Base-by-base conservation (phyloP, 768 basidiomycete species). In the Filobasidium floriforme region DNA sequence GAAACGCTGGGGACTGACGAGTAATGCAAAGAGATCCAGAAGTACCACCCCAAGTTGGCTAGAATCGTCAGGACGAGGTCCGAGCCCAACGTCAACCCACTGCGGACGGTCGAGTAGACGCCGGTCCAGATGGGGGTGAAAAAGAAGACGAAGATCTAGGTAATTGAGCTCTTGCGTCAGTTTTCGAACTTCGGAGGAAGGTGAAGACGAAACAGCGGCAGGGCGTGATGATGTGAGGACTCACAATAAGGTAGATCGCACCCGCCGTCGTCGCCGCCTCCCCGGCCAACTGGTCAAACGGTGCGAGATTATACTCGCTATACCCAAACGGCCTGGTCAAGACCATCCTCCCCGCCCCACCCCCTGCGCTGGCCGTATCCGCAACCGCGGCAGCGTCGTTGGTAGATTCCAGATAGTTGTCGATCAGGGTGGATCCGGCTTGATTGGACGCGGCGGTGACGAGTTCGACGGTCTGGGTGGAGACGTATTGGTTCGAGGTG, bases 61-160 rank as follows among this genome's bases (percentile, higher is more conserved):
- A 71, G 59, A 19, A 75, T 32, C 54, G 75, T 74, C 37, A 77
- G 41, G 12, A 72, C 19, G 22, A 76, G 43, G 49, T 76, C 71
- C 22, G 71, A 72, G 1, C 62, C 57, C 2, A 73, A 41, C 2
- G 69, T 69, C 12, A 77, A 61, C 29, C 72, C 69, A 14, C 71
- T 64, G 41, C 71, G 67, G 22, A 77, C 68, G 6, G 71, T 52
- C 5, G 24, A 24, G 54, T 57, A 57, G 12, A 57, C 54, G 15
- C 54, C 18, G 18, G 54, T 46, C 57, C 63, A 57, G 43, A 65
- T 29, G 41, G 72, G 67, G 12, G 73, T 71, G 60, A 73, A 71
- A 59, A 79, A 67, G 70, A 77, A 79, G 59, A 77, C 78, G 70
- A 79, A 79, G 60, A 66, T 66, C 10, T 61, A 54, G 54, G 46